Percentiles rank a stretch among this genome's conserved stretches.
Conservation (phyloP, 2,329 filamentous ascomycete species). For the Cryphonectria naterciae region DNA sequence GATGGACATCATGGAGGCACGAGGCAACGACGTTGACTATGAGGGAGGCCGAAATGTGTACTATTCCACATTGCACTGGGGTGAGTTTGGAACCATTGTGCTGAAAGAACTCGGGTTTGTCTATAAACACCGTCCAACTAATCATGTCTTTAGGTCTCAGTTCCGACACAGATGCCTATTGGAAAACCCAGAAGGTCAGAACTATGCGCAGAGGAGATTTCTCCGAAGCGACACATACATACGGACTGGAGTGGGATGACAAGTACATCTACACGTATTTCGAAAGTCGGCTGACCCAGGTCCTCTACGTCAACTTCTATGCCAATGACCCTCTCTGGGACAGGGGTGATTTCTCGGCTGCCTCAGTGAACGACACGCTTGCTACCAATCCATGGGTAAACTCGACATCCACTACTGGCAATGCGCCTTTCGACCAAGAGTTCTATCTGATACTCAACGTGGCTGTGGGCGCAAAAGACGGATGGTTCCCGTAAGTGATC, state of each 20-base stretch:
- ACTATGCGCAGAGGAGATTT: constrained; percentile 44
- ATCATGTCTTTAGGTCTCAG: constrained; percentile 30
- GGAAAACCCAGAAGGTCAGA: constrained; percentile 40
- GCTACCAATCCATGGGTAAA: constrained; percentile 49
- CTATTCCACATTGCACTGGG: constrained; percentile 54
- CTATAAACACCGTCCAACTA: background rate
- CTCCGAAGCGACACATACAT: constrained; percentile 52
- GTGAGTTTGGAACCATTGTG: constrained; percentile 29
- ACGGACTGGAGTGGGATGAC: constrained; percentile 54
- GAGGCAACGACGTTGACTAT: constrained; percentile 50
- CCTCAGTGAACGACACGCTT: constrained; percentile 46
- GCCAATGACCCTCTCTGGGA: constrained; percentile 42
- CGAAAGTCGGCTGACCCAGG: constrained; percentile 47
- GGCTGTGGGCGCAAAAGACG: constrained; percentile 53
- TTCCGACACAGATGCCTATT: constrained; percentile 38
- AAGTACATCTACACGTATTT: constrained; percentile 59
- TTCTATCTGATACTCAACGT: constrained; percentile 58
- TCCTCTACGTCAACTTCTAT: constrained; percentile 44
- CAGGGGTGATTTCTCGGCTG: constrained; percentile 47
- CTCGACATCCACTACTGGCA: constrained; percentile 42
- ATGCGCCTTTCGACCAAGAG: constrained; percentile 55
- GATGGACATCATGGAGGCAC: constrained; percentile 56
- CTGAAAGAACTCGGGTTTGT: background rate
- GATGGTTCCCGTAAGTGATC: constrained; percentile 48
- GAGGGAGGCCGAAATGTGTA: constrained; percentile 48